These are phyloP conservation scores for Backusella tuberculispora DNA, from an alignment of 192 early-diverging fungal genomes.

Conservation along the genomic window DNA sequence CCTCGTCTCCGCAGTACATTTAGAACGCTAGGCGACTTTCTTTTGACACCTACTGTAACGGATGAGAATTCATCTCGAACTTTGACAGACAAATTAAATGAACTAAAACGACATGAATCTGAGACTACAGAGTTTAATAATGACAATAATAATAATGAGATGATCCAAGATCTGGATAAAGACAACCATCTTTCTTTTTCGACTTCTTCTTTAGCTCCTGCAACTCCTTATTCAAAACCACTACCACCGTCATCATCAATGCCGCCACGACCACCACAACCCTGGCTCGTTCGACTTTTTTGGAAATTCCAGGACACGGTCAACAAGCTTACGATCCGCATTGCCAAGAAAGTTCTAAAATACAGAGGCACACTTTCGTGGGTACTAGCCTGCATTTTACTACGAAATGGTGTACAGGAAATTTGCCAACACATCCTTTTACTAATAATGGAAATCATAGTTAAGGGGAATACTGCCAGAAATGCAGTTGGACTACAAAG, in stretches of 20 bases:
- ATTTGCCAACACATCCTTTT: constrained; percentile 7
- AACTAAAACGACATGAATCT: background rate
- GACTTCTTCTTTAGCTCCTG: background rate
- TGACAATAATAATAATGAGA: background rate
- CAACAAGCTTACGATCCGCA: background rate
- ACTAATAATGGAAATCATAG: constrained; percentile 17
- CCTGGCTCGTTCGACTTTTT: constrained; percentile 1
- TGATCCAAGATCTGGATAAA: background rate
- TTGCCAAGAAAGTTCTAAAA: constrained; percentile 2
- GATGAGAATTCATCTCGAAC: background rate
- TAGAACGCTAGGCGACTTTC: constrained; percentile 3
- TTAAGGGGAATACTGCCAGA: constrained; percentile 2
- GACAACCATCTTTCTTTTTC: background rate
- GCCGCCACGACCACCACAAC: background rate
- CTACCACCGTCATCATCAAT: background rate
- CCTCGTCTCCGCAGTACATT: constrained; percentile 7
- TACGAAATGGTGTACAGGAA: constrained; percentile 17
- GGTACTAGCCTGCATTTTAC: background rate
- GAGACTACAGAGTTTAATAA: background rate
- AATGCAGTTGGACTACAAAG: background rate
- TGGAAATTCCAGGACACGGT: background rate
- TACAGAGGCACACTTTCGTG: constrained; percentile 14
- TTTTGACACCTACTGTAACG: constrained; percentile 12
- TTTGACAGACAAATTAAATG: constrained; percentile 6
- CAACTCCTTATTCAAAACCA: background rate